Evolutionary conservation across 345 rosid species (phyloP), one percentile per base, ranked within the genome.

Genomic region (Acer yangbiense): DNA sequence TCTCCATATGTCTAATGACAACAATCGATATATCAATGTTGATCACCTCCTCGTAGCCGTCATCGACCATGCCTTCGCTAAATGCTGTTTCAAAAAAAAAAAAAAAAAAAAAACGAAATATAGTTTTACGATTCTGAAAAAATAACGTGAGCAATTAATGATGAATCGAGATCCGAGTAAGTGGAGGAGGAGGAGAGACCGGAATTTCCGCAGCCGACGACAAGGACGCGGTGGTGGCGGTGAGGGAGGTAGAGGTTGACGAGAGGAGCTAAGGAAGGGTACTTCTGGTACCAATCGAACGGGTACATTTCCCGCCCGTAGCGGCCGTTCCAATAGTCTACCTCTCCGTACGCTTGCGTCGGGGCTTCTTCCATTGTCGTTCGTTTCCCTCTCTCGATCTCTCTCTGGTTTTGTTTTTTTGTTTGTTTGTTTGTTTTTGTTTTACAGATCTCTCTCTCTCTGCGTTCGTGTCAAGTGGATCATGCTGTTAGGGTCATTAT

Each of bases 251-350:
- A 94, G 77, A 91, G 92, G 65, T 85, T 85, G 85, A 92, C 81
- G 84, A 94, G 92, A 77, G 98, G 97, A 77, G 96, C 86, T 54
- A 94, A 81, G 50, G 96, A 79, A 17, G 88, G 74, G 80, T 94
- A 94, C 78, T 91, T 94, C 79, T 94, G 97, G 80, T 92, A 94
- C 98, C 98, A 94, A 80, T 94, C 98, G 76, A 94, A 92, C 13
- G 97, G 86, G 35, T 85, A 90, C 43, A 92, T 81, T 86, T 94
- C 98, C 75, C 79, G 83, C 39, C 87, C 72, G 84, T 94, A 94
- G 11, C 98, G 92, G 25, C 87, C 87, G 86, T 94, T 94, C 98
- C 97, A 94, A 76, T 94, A 94, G 90, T 90, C 89, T 65, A 87
- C 72, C 85, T 94, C 96, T 2, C 97, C 94, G 84, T 94, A 92